Evolutionary conservation across 108 stramenopile species (phyloP).

Genomic region (Nitzschia inconspicua): DNA sequence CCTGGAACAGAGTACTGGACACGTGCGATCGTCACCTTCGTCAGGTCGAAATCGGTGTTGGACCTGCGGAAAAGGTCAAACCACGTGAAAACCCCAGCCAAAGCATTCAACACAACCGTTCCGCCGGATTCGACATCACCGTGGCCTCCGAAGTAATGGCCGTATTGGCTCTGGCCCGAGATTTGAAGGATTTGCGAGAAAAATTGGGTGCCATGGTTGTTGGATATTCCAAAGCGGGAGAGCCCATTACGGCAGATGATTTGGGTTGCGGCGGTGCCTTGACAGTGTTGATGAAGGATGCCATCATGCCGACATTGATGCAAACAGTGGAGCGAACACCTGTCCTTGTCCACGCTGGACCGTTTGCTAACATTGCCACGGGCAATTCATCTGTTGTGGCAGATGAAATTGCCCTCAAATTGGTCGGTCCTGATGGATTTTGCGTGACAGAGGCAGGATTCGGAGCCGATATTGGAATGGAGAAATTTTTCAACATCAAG

Average conservation of each 20-base stretch:
- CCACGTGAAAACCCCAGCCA: slow-evolving; percentile 43
- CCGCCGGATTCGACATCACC: slow-evolving; percentile 98
- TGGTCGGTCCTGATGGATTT: slow-evolving; percentile 92
- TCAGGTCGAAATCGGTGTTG: slow-evolving; percentile 74
- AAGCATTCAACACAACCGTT: slow-evolving; percentile 66
- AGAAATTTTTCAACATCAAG: slow-evolving; percentile 99
- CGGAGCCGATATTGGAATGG: slow-evolving; percentile 97
- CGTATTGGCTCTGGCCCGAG: slow-evolving; percentile 89
- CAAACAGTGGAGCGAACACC: slow-evolving; percentile 97
- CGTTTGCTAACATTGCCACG: slow-evolving; percentile 96
- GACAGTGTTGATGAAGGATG: slow-evolving; percentile 97
- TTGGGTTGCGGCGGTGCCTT: slow-evolving; percentile 96
- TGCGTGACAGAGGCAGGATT: slow-evolving; percentile 98
- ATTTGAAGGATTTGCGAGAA: slow-evolving; percentile 87
- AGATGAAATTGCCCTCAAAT: slow-evolving; percentile 89
- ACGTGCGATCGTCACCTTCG: slow-evolving; percentile 97
- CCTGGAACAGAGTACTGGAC: slow-evolving; percentile 97
- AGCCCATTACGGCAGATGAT: slow-evolving; percentile 95
- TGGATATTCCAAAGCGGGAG: slow-evolving; percentile 61
- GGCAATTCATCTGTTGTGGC: slow-evolving; percentile 97
- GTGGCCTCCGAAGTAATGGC: slow-evolving; percentile 99
- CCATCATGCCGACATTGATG: slow-evolving; percentile 95
- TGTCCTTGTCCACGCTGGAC: slow-evolving; percentile 97
- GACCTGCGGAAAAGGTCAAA: slow-evolving; percentile 84
- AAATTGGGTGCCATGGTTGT: slow-evolving; percentile 95